Base-by-base conservation (phyloP, 2,329 filamentous ascomycete species). In the Pezicula rhizophila region DNA sequence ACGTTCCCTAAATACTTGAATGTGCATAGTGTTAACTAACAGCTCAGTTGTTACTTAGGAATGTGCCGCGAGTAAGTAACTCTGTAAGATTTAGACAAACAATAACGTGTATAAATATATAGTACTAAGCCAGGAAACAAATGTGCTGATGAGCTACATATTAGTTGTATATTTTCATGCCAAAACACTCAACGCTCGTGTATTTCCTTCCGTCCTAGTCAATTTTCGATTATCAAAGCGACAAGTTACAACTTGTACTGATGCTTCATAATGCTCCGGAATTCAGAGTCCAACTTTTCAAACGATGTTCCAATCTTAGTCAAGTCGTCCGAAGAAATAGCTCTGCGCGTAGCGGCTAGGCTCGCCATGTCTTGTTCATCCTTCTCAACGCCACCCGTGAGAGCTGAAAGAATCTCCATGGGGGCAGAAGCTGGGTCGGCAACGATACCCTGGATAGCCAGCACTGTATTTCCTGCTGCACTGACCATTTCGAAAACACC, bases 351-450 rank as follows among this genome's bases (percentile, higher is more conserved):
- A 28, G 46, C 23, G 14, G 46, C 50, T 28, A 49, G 15, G 8
- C 18, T 20, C 12, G 20, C 48, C 43, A 51, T 47, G 28, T 51
- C 45, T 15, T 42, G 40, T 33, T 39, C 23, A 31, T 23, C 43
- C 23, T 40, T 44, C 14, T 20, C 37, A 18, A n/a, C 28, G 23
- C 39, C 48, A 18, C 25, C 28, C 10, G 33, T 45, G 15, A 53
- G 4, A 60, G 15, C 51, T 57, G 57, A 55, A 0, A 64, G 31
- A 7, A 65, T 60, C 0, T 55, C 57, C 54, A 65, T 62, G 1
- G 57, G 60, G 1, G 63, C 63, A 4, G 52, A 59, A 3, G 31
- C 23, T 2, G 58, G 59, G 43, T 63, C 52, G 0, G 57, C 35
- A 2, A 63, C 48, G 8, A 64, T 57, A 0, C 59, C 57, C 1